Conservation (phyloP, 2,329 filamentous ascomycete genomes). For the Pseudovirgaria hyperparasitica region DNA sequence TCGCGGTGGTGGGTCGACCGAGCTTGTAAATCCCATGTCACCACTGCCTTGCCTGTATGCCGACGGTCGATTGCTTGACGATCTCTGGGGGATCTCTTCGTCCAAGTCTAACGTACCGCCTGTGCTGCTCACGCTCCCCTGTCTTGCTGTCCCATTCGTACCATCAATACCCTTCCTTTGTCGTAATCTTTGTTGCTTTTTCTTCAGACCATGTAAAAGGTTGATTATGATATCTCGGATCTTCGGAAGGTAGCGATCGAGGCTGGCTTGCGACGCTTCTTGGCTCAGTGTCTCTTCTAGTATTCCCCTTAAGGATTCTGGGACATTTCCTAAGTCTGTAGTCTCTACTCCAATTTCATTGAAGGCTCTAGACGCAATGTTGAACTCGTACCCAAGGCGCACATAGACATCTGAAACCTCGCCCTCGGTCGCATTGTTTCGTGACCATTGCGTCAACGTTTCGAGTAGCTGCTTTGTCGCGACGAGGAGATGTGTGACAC, state of each 20-base stretch:
- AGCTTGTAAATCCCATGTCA: constrained; percentile 22
- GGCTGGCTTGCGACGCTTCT: constrained; percentile 82
- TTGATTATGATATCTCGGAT: constrained; percentile 99
- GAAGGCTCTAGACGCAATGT: constrained; percentile 94
- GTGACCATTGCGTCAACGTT: constrained; percentile 95
- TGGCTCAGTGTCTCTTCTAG: constrained; percentile 94
- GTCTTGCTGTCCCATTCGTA: constrained; percentile 24
- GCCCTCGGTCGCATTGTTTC: constrained; percentile 77
- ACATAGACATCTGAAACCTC: constrained; percentile 98
- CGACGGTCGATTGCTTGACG: constrained; percentile 28
- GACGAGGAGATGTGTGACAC: constrained; percentile 91
- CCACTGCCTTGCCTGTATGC: constrained; percentile 26
- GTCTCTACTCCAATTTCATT: constrained; percentile 95
- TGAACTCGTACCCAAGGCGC: constrained; percentile 94
- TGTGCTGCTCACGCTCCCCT: constrained; percentile 21
- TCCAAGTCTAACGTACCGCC: constrained; percentile 9
- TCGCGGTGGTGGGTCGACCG: constrained; percentile 34
- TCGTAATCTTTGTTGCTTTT: constrained; percentile 82
- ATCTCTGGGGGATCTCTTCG: constrained; percentile 26
- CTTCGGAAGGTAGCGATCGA: constrained; percentile 84
- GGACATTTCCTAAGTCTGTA: constrained; percentile 84
- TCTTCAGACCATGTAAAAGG: constrained; percentile 85
- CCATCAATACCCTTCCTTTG: constrained; percentile 42
- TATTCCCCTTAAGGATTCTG: constrained; percentile 78
- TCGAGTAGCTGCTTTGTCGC: constrained; percentile 96